These are phyloP conservation scores for Clarkia xantiana DNA, from an alignment of 345 rosid genomes.

Conservation along the genomic window DNA sequence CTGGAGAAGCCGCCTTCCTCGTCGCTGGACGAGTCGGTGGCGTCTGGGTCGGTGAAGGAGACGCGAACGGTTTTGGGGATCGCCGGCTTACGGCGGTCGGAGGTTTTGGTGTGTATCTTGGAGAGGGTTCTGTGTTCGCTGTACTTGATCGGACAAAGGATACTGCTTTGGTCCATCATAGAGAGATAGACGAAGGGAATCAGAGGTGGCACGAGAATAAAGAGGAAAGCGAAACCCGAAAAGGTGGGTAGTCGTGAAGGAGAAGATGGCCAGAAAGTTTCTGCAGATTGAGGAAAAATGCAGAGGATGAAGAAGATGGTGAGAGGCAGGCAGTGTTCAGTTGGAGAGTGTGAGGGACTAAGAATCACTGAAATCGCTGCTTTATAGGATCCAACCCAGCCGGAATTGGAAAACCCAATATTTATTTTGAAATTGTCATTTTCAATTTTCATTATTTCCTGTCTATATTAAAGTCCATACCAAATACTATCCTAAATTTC, in stretches of 20 bases:
- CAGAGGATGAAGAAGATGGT: not conserved
- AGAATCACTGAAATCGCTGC: conserved; percentile 26
- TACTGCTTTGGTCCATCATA: conserved; percentile 30
- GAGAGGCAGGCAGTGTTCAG: not conserved
- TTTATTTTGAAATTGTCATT: not conserved
- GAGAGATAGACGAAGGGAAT: conserved; percentile 1
- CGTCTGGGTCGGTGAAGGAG: conserved; percentile 52
- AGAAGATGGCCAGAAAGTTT: conserved; percentile 3
- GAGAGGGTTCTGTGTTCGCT: conserved; percentile 45
- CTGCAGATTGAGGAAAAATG: not conserved
- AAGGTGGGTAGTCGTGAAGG: not conserved
- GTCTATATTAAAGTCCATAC: not conserved
- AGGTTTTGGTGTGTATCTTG: conserved; percentile 27
- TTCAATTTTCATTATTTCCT: not conserved
- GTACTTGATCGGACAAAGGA: conserved; percentile 48
- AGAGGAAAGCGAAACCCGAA: not conserved
- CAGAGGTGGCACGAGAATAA: conserved; percentile 1
- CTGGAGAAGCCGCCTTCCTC: conserved; percentile 35
- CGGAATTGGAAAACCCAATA: conserved; percentile 4
- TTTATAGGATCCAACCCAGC: conserved; percentile 48
- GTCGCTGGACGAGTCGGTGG: conserved; percentile 90
- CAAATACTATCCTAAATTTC: not conserved
- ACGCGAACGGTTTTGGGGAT: conserved; percentile 27
- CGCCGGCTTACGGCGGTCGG: not conserved
- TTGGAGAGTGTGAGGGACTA: conserved; percentile 9